Evolutionary conservation across 768 basidiomycete genomes (phyloP).

Genomic region (Agrocybe chaxingu): DNA sequence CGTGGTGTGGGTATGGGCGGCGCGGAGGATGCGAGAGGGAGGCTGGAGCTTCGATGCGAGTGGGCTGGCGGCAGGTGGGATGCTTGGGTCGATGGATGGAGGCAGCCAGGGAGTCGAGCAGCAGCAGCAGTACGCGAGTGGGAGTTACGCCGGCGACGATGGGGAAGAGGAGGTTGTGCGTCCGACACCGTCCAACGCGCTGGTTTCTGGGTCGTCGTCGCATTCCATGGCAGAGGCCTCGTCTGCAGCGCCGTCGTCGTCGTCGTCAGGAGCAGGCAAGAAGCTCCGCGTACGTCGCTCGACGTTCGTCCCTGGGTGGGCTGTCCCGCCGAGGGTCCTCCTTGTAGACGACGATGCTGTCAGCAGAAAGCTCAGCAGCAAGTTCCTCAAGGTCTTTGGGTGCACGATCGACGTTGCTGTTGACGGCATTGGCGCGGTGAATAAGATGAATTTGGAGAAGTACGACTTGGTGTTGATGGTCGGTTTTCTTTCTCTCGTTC

Average conservation of each 20-base stretch:
- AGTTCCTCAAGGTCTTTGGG: slow-evolving; percentile 94
- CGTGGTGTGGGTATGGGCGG: slow-evolving; percentile 26
- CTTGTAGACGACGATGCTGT: slow-evolving; percentile 97
- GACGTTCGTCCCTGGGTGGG: slow-evolving; percentile 87
- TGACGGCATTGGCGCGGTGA: slow-evolving; percentile 88
- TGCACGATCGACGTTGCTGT: slow-evolving; percentile 94
- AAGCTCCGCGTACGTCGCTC: slow-evolving; percentile 70
- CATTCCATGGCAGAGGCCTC: slow-evolving; percentile 18
- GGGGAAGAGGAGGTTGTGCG: slow-evolving; percentile 36
- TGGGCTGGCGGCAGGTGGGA: slow-evolving; percentile 25
- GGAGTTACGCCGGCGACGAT: slow-evolving; percentile 8
- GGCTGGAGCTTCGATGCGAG: slow-evolving; percentile 57
- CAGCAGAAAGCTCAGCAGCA: slow-evolving; percentile 81
- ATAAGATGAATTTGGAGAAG: slow-evolving; percentile 95
- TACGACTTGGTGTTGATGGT: slow-evolving; percentile 97
- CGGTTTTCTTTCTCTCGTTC: slow-evolving; percentile 24
- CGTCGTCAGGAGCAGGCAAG: slow-evolving; percentile 23
- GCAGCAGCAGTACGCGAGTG: slow-evolving; percentile 3
- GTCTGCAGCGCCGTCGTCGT: slow-evolving; percentile 12
- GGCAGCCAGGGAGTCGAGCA: slow-evolving; percentile 10
- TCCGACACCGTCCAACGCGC: slow-evolving; percentile 27
- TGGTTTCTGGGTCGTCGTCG: slow-evolving; percentile 3
- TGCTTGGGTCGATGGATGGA: slow-evolving; percentile 7
- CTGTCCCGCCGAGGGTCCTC: slow-evolving; percentile 84
- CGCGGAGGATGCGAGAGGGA: slow-evolving; percentile 44